These are phyloP conservation scores for Pyricularia grisea DNA, from an alignment of 2,329 filamentous ascomycete species.

Conservation along the genomic window DNA sequence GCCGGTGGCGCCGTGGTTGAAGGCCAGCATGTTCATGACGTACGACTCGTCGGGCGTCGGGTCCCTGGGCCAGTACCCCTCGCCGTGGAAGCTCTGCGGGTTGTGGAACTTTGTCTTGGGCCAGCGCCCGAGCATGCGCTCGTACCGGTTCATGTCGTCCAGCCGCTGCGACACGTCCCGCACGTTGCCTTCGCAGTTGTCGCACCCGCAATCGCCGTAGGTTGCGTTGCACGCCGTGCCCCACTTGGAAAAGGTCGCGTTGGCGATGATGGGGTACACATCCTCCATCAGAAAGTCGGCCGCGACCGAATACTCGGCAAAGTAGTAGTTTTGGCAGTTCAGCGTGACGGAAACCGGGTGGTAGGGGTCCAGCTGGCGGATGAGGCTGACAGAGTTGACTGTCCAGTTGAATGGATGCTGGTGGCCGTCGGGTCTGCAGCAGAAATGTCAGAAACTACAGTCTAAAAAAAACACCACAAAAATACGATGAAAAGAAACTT, in stretches of 20 bases:
- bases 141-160: constrained; percentile 27
- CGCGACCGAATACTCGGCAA: constrained; percentile 40
- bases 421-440: constrained; percentile 2
- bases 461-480: background rate
- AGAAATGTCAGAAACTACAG: background rate
- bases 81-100: constrained; percentile 37
- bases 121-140: constrained; percentile 30
- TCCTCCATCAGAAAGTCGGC: constrained; percentile 53
- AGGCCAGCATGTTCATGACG: constrained; percentile 33
- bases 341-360: constrained; percentile 50
- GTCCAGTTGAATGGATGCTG: constrained; percentile 3
- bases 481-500: constrained; percentile 9
- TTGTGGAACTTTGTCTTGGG: constrained; percentile 32
- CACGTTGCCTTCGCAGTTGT: constrained; percentile 45
- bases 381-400: constrained; percentile 18
- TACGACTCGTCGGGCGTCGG: constrained; percentile 31
- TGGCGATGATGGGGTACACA: constrained; percentile 49
- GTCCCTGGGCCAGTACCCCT: constrained; percentile 37
- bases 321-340: constrained; percentile 55
- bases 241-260: constrained; percentile 44
- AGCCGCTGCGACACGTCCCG: constrained; percentile 37
- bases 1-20: constrained; percentile 34
- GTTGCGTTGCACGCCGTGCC: constrained; percentile 47
- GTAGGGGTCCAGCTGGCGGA: constrained; percentile 46
- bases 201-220: constrained; percentile 54